Conservation (phyloP, 441 rosid species). For the Croton laevigatus region DNA sequence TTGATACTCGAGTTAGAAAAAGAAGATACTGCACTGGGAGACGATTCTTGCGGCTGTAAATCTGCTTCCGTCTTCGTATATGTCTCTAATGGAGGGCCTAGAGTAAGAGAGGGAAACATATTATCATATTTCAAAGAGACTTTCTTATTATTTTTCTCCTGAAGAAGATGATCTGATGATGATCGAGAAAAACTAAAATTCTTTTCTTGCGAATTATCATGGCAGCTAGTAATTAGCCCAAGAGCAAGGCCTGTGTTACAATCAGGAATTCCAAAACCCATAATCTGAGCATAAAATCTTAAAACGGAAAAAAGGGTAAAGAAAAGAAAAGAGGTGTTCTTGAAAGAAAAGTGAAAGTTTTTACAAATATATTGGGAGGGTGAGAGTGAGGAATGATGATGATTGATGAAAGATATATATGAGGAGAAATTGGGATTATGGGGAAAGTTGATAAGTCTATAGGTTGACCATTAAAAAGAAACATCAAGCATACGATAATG, state of each 20-base stretch:
- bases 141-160: conserved; percentile 25
- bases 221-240: conserved; percentile 26
- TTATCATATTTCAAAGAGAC: conserved; percentile 27
- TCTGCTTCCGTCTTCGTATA: conserved; percentile 16
- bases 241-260: conserved; percentile 39
- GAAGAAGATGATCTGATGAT: conserved; percentile 12
- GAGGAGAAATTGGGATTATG: too few relatives aligned
- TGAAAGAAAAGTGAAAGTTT: conserved; percentile 13
- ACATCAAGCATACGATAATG: background rate
- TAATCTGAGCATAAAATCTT: conserved; percentile 8
- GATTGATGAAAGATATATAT: conserved; percentile 11
- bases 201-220: conserved; percentile 16
- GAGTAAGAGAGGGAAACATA: conserved; percentile 40
- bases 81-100: conserved; percentile 33
- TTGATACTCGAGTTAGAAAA: conserved; percentile 36
- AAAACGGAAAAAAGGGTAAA: background rate
- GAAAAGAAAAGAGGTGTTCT: background rate
- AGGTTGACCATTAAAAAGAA: conserved; percentile 23
- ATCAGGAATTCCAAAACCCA: conserved; percentile 34
- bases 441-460: background rate
- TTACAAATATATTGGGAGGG: conserved; percentile 3
- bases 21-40: conserved; percentile 38
- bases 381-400: conserved; percentile 17
- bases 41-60: conserved; percentile 31
- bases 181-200: conserved; percentile 4